Base-by-base conservation (phyloP, 2,329 filamentous ascomycete genomes). In the Cordyceps tenuipes region DNA sequence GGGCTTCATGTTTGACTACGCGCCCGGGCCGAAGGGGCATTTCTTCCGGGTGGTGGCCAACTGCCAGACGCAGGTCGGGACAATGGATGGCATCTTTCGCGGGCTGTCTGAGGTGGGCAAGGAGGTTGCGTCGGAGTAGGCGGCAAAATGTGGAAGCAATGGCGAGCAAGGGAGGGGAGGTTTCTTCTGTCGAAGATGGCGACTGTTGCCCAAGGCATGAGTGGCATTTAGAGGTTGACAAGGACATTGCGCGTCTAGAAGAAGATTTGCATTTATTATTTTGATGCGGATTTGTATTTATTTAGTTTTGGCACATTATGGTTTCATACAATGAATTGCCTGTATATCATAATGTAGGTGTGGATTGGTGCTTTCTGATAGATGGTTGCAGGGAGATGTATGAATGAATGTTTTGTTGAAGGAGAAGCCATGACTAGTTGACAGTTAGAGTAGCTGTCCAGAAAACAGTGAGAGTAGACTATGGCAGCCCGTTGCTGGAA, bases 1-100 rank as follows among this genome's bases (percentile, higher is more conserved):
- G 51, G 82, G 82, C 0, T 85, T 81, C 73, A 84, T 85, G 82
- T 70, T 83, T 1, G 82, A 85, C 66, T 84, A 83, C 64, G 80
- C 82, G 17, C 82, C 82, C 0, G 82, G 82, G 1, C 73, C 77
- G 10, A 72, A 69, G 61, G 82, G 82, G 1, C 79, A 77, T 65
- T 83, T 85, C 68, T 80, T 85, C 70, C 74, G 82, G 12, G 80
- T 82, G 1, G 82, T 84, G 51, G 76, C 84, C 4, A 85, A 84
- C 65, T 76, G 75, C 57, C 79, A 82, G 73, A 85, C 82, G 12
- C 66, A 79, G 55, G 69, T 67, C 62, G 73, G 72, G 5, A 85
- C 82, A 0, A 75, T 83, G 1, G 75, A 80, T 9, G 79, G 80
- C 0, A 70, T 87, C 44, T 73, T 83, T 6, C 77, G 75, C 65